Evolutionary conservation across 2,329 filamentous ascomycete species (phyloP).

Genomic region (Ophiocordyceps unilateralis): DNA sequence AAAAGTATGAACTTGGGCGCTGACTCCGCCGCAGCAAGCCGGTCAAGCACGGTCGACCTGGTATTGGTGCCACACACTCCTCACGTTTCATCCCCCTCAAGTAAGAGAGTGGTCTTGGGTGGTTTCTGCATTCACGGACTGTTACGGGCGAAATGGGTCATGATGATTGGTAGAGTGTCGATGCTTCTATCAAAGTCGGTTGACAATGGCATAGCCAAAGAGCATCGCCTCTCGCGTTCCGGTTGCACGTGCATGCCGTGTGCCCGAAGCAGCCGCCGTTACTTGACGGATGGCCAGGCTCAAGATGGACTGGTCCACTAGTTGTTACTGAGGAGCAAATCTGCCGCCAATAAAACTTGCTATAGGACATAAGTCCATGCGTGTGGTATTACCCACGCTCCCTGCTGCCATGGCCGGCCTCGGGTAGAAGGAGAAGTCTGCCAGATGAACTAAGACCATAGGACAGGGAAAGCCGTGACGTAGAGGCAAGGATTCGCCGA

Average conservation of each 20-base stretch:
- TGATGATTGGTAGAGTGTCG: conserved; percentile 34
- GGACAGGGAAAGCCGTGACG: no score
- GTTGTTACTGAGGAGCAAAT: no score
- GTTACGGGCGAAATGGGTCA: conserved; percentile 39
- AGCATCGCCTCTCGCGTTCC: conserved; percentile 13
- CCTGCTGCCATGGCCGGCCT: no score
- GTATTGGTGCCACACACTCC: conserved; percentile 99
- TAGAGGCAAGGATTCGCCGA: no score
- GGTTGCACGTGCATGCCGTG: not conserved
- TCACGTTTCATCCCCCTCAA: conserved; percentile 99
- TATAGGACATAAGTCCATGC: no score
- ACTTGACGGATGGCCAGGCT: no score
- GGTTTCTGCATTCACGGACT: conserved; percentile 41
- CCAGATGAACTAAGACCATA: no score
- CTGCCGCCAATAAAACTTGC: no score
- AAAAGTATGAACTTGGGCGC: conserved; percentile 10
- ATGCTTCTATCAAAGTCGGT: conserved; percentile 25
- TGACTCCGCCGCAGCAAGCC: conserved; percentile 62
- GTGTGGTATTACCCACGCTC: no score
- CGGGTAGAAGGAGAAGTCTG: no score
- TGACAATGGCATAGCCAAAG: conserved; percentile 25
- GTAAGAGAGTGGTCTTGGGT: conserved; percentile 51
- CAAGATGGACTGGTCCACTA: no score
- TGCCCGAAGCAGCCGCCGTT: no score
- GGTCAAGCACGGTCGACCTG: conserved; percentile 99